phyloP scores from a whole-genome alignment of 2,329 filamentous ascomycete genomes.

The Ramularia collo-cygni region DNA sequence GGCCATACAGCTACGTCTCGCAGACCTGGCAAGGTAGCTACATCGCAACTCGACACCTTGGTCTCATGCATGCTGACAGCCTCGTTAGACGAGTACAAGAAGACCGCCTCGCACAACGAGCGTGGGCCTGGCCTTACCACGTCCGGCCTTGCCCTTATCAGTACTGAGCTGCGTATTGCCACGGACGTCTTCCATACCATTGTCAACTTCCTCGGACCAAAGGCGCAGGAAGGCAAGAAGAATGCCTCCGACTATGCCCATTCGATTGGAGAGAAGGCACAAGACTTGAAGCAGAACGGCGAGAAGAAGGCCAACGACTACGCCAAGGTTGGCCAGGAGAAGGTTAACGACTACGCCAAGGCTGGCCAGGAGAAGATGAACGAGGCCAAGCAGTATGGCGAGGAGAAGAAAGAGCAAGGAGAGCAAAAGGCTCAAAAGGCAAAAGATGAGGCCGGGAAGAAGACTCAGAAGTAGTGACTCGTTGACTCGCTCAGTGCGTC shows the following conservation, averaged over 20 bases:
- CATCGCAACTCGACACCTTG: too few species aligned
- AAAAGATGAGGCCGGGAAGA: slow-evolving; percentile 13
- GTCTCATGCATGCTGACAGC: slow-evolving; percentile 13
- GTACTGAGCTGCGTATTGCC: slow-evolving; percentile 29
- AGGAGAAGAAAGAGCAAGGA: slow-evolving; percentile 22
- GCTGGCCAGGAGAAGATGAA: slow-evolving; percentile 21
- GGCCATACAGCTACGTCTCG: slow-evolving; percentile 33
- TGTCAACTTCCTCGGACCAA: slow-evolving; percentile 28
- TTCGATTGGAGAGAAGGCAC: slow-evolving; percentile 22
- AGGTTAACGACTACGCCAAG: slow-evolving; percentile 24
- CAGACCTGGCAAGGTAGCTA: slow-evolving; percentile 30
- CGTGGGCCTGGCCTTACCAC: slow-evolving; percentile 25
- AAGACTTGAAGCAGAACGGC: slow-evolving; percentile 21
- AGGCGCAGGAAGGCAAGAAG: slow-evolving; percentile 31
- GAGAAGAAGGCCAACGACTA: slow-evolving; percentile 23
- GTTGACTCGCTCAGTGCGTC: too few species aligned
- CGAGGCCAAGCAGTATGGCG: slow-evolving; percentile 23
- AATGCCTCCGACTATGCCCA: slow-evolving; percentile 26
- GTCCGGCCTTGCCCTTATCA: slow-evolving; percentile 28
- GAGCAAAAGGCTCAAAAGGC: slow-evolving; percentile 21
- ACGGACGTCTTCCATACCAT: slow-evolving; percentile 28
- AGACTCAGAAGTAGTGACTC: slow-evolving; percentile 17
- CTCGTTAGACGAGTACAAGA: slow-evolving; percentile 31
- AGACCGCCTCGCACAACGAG: slow-evolving; percentile 29
- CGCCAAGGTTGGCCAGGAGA: slow-evolving; percentile 22